phyloP scores from a whole-genome alignment of 805 yeast genomes.

The Yamadazyma insecticola region DNA sequence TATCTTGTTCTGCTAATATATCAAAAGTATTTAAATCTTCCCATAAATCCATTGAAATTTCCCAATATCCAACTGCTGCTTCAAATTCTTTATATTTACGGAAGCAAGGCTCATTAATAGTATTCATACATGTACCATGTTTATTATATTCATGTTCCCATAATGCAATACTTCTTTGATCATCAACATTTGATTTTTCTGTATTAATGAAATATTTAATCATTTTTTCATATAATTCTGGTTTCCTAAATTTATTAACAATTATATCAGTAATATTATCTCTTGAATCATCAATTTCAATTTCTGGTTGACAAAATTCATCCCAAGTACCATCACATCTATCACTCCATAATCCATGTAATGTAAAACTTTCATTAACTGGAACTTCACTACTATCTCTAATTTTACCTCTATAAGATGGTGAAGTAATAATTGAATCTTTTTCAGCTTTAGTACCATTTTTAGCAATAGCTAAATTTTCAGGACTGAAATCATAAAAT shows the following conservation, averaged over 20 bases:
- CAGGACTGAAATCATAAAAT: constrained; percentile 84
- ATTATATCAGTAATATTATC: constrained; percentile 36
- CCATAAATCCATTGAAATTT: constrained; percentile 24
- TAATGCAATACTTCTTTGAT: constrained; percentile 41
- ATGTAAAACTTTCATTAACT: constrained; percentile 29
- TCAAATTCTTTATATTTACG: constrained; percentile 17
- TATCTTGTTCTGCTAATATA: constrained; percentile 64
- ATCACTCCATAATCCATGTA: constrained; percentile 45
- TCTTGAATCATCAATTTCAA: constrained; percentile 39
- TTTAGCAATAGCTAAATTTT: constrained; percentile 2
- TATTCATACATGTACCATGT: constrained; percentile 89
- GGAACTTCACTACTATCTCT: constrained; percentile 18
- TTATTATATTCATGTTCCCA: constrained; percentile 95
- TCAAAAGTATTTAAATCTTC: constrained; percentile 49
- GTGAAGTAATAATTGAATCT: background rate
- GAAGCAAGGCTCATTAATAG: constrained; percentile 73
- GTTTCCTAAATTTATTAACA: constrained; percentile 37
- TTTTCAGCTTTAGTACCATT: constrained; percentile 3
- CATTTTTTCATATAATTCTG: constrained; percentile 56
- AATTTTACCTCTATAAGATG: background rate
- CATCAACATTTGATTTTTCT: constrained; percentile 63
- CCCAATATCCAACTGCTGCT: constrained; percentile 26
- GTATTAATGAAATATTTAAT: constrained; percentile 47
- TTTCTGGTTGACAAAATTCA: constrained; percentile 67
- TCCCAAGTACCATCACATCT: constrained; percentile 74